Evolutionary conservation across 164 flowering plant genomes (phyloP).

Genomic region (Chimonanthus praecox): DNA sequence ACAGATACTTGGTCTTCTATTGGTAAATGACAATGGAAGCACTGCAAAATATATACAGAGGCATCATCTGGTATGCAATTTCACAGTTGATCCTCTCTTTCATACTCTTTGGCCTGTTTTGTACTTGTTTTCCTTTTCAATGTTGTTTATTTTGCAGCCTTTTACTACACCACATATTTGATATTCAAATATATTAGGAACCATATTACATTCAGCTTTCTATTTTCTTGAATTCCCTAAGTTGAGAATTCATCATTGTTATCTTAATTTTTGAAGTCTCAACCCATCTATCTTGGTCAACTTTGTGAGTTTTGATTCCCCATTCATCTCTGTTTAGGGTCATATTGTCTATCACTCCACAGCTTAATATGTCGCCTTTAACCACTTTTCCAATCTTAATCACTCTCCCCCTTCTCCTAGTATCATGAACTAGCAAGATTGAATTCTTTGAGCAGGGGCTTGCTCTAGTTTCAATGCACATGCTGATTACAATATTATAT

Average conservation of each 20-base stretch:
- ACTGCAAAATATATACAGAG: conserved; percentile 82
- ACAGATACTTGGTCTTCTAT: conserved; percentile 94
- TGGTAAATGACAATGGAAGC: conserved; percentile 96
- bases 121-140: neutral
- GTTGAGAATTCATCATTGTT: neutral
- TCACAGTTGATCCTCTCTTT: neutral
- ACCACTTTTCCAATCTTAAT: no score
- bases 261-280: neutral
- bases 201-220: neutral
- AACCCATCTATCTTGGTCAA: no score
- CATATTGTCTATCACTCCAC: no score
- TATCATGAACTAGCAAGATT: no score
- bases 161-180: neutral
- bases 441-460: no score
- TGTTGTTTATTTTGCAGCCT: neutral
- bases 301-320: no score
- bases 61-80: conserved; percentile 81
- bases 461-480: no score
- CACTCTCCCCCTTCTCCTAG: no score
- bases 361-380: no score
- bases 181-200: neutral
- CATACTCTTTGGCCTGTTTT: neutral
- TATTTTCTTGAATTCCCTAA: neutral
- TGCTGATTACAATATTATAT: no score
- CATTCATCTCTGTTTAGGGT: no score